Evolutionary conservation across 768 basidiomycete genomes (phyloP).

Genomic region (Amanita pallidorosea): DNA sequence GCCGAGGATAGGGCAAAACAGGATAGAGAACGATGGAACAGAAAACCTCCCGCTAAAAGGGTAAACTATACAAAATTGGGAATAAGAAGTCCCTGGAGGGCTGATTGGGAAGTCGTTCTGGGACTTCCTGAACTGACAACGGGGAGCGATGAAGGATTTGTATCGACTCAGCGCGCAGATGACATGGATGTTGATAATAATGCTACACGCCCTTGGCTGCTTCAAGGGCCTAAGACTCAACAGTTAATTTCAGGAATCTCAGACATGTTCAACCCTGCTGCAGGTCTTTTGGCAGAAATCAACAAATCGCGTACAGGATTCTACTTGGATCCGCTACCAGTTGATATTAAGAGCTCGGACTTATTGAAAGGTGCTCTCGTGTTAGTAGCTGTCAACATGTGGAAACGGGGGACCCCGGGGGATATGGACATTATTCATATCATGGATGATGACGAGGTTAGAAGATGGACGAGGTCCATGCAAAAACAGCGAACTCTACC

Average conservation of each 20-base stretch:
- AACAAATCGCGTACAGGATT: slow-evolving; percentile 53
- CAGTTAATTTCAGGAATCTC: slow-evolving; percentile 32
- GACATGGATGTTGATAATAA: slow-evolving; percentile 13
- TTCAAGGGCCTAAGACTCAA: slow-evolving; percentile 44
- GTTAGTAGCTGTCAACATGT: slow-evolving; percentile 50
- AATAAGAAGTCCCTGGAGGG: slow-evolving; percentile 60
- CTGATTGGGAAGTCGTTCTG: slow-evolving; percentile 71
- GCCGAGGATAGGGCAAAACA: slow-evolving; percentile 36
- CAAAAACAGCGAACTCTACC: slow-evolving; percentile 6
- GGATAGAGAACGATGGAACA: slow-evolving; percentile 56
- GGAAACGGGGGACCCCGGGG: slow-evolving; percentile 58
- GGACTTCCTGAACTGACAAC: slow-evolving; percentile 22
- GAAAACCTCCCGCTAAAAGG: slow-evolving; percentile 84
- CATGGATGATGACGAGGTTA: slow-evolving; percentile 43
- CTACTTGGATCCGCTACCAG: slow-evolving; percentile 27
- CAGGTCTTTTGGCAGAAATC: slow-evolving; percentile 39
- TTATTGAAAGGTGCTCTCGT: slow-evolving; percentile 57
- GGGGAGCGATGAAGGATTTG: slow-evolving; percentile 20
- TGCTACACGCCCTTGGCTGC: slow-evolving; percentile 48
- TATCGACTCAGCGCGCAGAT: slow-evolving; percentile 50
- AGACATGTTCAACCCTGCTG: slow-evolving; percentile 27
- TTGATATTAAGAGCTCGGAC: slow-evolving; percentile 23
- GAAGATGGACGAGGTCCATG: slow-evolving; percentile 31
- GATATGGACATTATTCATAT: slow-evolving; percentile 68
- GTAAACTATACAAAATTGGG: slow-evolving; percentile 57